Base-by-base conservation (phyloP, 306 rosid species). In the Cyclanthera cordifolia region DNA sequence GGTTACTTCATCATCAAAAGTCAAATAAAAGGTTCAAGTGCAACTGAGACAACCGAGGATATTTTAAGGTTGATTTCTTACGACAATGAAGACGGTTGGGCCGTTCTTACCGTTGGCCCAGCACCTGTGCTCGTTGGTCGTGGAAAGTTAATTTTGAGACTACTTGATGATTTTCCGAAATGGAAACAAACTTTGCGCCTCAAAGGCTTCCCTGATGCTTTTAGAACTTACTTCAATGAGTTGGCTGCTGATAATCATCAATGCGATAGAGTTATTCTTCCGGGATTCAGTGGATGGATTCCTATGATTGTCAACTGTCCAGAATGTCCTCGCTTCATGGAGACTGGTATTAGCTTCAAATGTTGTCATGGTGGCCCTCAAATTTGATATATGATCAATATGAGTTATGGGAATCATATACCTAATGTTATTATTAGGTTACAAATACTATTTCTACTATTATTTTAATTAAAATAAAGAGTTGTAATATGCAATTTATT, bases 251-350 rank as follows among this genome's bases (percentile, higher is more conserved):
- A 47, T 28, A 12, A 0, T 2, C 52, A 63, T 5, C 51, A 41
- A 39, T 63, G 69, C 2, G 69, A 63, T 20, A 9, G 17, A 41
- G 69, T 63, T 2, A 39, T 39, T 37, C 69, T 63, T 63, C 69
- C 69, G 0, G 69, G 69, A 4, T 63, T 63, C 11, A 75, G 69
- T 5, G 84, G 87, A 34, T 79, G 81, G 74, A 63, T 63, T 63
- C 69, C 69, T 2, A 39, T 63, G 69, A 21, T 10, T 4, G 51
- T 63, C 1, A 63, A 72, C 63, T 2, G 84, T 82, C 85, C 85
- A 0, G 88, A 63, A 39, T 63, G 69, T 13, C 69, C 69, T 41
- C 69, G 51, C 6, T 63, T 63, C 51, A 63, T 63, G 69, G 69
- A 63, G 69, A 63, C 51, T 21, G 51, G 69, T 12, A 63, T 63